Percentiles rank a stretch among this genome's conserved stretches.
phyloP scores from a whole-genome alignment of 371 early-diverging fungal genomes.

The Actinomucor elegans region DNA sequence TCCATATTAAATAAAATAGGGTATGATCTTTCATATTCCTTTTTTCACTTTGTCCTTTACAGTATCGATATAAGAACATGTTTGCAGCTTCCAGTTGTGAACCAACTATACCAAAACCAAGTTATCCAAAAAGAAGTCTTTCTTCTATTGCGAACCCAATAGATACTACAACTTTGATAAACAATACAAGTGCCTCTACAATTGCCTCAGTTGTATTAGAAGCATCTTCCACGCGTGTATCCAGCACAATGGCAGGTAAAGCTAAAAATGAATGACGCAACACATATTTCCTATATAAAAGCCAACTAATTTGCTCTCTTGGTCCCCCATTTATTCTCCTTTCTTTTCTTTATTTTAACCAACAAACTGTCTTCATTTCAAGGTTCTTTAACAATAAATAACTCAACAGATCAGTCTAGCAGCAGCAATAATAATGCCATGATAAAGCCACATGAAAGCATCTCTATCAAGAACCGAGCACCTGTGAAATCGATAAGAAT shows the following conservation, averaged over 20 bases:
- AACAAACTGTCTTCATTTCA: neutral
- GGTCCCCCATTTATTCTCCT: neutral
- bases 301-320: neutral
- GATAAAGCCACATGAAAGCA: slow-evolving; percentile 14
- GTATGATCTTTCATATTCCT: neutral
- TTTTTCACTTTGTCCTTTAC: neutral
- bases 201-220: neutral
- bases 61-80: neutral
- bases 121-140: slow-evolving; percentile 3
- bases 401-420: neutral
- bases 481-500: slow-evolving; percentile 33
- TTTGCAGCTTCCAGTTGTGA: neutral
- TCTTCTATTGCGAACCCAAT: slow-evolving; percentile 4
- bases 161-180: slow-evolving; percentile 11
- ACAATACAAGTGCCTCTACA: slow-evolving; percentile 13
- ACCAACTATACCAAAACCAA: slow-evolving; percentile 6
- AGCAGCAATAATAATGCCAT: slow-evolving; percentile 19
- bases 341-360: neutral
- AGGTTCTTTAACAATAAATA: neutral
- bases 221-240: slow-evolving; percentile 6
- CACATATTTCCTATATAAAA: neutral
- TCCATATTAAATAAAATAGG: neutral
- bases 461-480: slow-evolving; percentile 18
- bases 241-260: slow-evolving; percentile 21
- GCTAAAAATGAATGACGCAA: slow-evolving; percentile 18